Conservation (phyloP, 306 rosid genomes). For the Hylodesmum podocarpum region DNA sequence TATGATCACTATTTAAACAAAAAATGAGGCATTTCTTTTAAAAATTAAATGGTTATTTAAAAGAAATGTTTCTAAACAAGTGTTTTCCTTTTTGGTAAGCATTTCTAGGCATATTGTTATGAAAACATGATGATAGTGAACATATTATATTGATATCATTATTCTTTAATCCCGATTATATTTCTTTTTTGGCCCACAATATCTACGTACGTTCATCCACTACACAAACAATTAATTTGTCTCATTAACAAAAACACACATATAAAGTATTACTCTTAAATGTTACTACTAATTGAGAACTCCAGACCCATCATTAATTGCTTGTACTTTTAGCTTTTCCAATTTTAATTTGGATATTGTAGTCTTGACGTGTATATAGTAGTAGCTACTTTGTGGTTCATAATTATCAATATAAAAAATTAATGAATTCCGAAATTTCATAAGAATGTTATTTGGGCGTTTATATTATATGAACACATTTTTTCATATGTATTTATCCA, state of each 20-base stretch:
- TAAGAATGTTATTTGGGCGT: not conserved
- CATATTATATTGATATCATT: conserved; percentile 1
- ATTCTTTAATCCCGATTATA: conserved; percentile 3
- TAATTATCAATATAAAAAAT: too few relatives aligned
- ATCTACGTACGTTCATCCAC: not conserved
- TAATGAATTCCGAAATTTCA: too few relatives aligned
- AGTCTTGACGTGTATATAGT: not conserved
- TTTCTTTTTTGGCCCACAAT: not conserved
- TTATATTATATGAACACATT: not conserved
- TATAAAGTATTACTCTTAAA: not conserved
- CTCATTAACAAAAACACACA: not conserved
- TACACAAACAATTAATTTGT: not conserved
- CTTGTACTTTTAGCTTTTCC: not conserved
- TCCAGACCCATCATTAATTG: not conserved
- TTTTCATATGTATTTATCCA: not conserved
- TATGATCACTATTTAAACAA: not conserved
- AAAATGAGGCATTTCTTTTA: not conserved
- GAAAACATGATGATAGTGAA: conserved; percentile 19
- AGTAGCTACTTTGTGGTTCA: too few relatives aligned
- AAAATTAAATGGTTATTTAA: not conserved
- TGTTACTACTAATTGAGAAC: not conserved
- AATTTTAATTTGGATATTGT: not conserved
- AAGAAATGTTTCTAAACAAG: not conserved
- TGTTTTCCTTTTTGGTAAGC: not conserved
- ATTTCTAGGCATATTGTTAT: not conserved